Evolutionary conservation across 768 basidiomycete genomes (phyloP).

Genomic region (Russula vinacea): DNA sequence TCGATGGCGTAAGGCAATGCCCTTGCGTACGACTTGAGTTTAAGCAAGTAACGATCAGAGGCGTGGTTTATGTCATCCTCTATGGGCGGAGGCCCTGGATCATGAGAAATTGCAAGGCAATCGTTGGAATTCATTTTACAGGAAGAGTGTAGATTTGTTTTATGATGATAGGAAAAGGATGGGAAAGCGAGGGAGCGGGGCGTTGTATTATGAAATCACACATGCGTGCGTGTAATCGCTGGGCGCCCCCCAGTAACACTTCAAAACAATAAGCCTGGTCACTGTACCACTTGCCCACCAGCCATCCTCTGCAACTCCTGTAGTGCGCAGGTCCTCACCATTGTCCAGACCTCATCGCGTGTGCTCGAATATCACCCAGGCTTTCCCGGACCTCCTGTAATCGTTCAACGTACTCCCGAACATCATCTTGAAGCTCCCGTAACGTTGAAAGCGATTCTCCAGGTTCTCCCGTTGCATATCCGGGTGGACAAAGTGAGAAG

Average conservation of each 20-base stretch:
- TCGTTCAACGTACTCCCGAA: constrained; percentile 81
- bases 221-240: background rate
- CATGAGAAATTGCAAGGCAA: constrained; percentile 35
- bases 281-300: constrained; percentile 25
- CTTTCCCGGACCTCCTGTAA: constrained; percentile 81
- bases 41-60: constrained; percentile 52
- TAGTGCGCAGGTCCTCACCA: constrained; percentile 70
- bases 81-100: constrained; percentile 34
- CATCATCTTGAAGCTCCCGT: constrained; percentile 82
- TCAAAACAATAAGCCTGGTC: background rate
- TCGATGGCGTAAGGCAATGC: constrained; percentile 78
- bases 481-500: constrained; percentile 60
- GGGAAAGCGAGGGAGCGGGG: background rate
- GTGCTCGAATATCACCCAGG: constrained; percentile 68
- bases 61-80: constrained; percentile 37
- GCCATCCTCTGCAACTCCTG: constrained; percentile 72
- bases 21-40: constrained; percentile 58
- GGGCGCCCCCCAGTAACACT: background rate
- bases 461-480: constrained; percentile 66
- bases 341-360: constrained; percentile 70
- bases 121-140: constrained; percentile 20
- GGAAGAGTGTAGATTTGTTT: constrained; percentile 6
- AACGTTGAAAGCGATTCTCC: constrained; percentile 69
- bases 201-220: constrained; percentile 21
- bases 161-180: constrained; percentile 2